Conservation (phyloP, 164 flowering plant species). For the Aristolochia contorta region DNA sequence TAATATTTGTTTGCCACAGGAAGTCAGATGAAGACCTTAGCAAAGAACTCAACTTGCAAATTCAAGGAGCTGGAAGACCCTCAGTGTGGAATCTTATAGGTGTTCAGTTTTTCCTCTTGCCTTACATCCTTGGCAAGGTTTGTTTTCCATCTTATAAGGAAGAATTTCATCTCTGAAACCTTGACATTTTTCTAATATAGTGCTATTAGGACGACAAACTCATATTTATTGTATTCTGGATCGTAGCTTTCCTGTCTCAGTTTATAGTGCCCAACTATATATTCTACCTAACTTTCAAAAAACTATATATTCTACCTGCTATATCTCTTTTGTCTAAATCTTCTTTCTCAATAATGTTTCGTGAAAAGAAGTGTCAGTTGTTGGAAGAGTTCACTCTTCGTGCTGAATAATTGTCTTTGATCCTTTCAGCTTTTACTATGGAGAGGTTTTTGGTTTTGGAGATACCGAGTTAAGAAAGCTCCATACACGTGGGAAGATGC, state of each 20-base stretch:
- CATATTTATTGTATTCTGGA: too few species aligned
- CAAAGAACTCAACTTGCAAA: slow-evolving; percentile 87
- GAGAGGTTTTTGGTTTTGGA: slow-evolving; percentile 77
- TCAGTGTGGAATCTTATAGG: slow-evolving; percentile 73
- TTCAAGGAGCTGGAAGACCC: slow-evolving; percentile 85
- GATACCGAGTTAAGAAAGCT: slow-evolving; percentile 56
- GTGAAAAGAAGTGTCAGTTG: not conserved
- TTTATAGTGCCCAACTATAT: too few species aligned
- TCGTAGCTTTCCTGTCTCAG: too few species aligned
- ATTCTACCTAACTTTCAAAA: too few species aligned
- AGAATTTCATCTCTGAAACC: not conserved
- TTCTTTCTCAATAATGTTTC: not conserved
- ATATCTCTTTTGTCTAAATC: too few species aligned
- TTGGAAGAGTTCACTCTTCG: not conserved
- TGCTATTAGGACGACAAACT: too few species aligned
- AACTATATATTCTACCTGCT: too few species aligned
- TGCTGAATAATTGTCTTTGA: not conserved
- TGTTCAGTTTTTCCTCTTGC: slow-evolving; percentile 62
- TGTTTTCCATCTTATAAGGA: slow-evolving; percentile 2
- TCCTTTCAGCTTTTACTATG: slow-evolving; percentile 61
- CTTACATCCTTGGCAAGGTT: slow-evolving; percentile 87
- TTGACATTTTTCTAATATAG: not conserved
- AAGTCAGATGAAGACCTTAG: slow-evolving; percentile 65
- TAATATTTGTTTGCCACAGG: slow-evolving; percentile 33
- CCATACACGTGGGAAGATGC: slow-evolving; percentile 97